Evolutionary conservation across 2,329 filamentous ascomycete species (phyloP), one percentile per base, ranked within the genome.

Genomic region (Beauveria medogensis): DNA sequence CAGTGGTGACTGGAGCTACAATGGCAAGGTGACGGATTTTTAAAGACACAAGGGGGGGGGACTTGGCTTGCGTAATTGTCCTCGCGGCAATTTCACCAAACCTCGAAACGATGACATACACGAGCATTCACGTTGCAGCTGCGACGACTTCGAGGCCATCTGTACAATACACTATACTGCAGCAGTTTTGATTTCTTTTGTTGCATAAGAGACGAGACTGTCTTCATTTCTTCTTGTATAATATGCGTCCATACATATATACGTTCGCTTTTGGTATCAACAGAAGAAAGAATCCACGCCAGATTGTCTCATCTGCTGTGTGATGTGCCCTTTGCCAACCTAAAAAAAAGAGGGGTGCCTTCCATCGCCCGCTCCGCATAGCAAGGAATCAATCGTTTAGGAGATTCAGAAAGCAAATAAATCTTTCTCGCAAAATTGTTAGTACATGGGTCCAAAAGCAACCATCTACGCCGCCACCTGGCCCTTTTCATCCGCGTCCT

Each of bases 1-100:
- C 20, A 72, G 69, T 0, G 87, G 90, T 1, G 85, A 88, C 68
- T 99, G 92, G 89, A 97, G 91, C 73, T 99, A 90, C 74, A 97
- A 97, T 74, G 94, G 94, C 52, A 80, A 93, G 65, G 92, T 95
- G 59, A 97, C 93, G 26, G 94, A 99, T 75, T 99, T 99, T 63
- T 86, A 67, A 70, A 47, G 6, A 14, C 20, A 9, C 3, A 34
- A 8, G 20, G n/a, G 8, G 28, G n/a, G 30, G n/a, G 16, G 1
- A 1, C 3, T 2, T 37, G 12, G 34, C 5, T 37, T 37, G 34
- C 12, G 34, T 14, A 2, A 2, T 16, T 14, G 34, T 37, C 34
- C 34, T 37, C 34, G 34, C 34, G 34, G 5, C 12, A 37, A 37
- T 37, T 2, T 14, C 12, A 37, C 12, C 12, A 37, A 14, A 37